These are phyloP conservation scores for Beauveria medogensis DNA, from an alignment of 2,329 filamentous ascomycete genomes.

Conservation along the genomic window DNA sequence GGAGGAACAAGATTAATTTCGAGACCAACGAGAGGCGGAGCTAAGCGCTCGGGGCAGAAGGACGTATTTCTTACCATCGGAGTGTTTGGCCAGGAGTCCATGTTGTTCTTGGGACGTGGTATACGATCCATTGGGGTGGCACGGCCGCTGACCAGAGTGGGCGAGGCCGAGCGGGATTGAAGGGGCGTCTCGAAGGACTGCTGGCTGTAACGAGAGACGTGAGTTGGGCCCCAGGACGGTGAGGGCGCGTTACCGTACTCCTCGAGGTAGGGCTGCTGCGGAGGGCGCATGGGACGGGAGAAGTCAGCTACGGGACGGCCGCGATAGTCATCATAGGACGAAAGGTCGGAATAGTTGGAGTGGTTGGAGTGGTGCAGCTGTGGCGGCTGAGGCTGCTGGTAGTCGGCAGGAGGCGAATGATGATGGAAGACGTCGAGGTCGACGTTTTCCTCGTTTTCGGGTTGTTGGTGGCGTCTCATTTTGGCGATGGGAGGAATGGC, in stretches of 20 bases:
- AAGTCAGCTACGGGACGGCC: constrained; percentile 21
- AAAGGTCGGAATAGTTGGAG: constrained; percentile 19
- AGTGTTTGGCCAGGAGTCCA: constrained; percentile 18
- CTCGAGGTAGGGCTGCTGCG: constrained; percentile 16
- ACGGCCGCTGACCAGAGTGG: constrained; percentile 22
- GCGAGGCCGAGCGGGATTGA: constrained; percentile 20
- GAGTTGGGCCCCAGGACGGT: constrained; percentile 11
- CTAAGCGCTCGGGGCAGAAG: not conserved
- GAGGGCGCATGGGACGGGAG: constrained; percentile 14
- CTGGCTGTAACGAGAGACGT: constrained; percentile 14
- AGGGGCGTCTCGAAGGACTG: constrained; percentile 15
- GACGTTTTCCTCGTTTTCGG: constrained; percentile 10
- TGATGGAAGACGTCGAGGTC: constrained; percentile 13
- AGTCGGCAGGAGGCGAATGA: constrained; percentile 7
- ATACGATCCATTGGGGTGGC: constrained; percentile 18
- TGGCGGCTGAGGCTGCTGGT: constrained; percentile 12
- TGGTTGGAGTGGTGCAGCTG: constrained; percentile 20
- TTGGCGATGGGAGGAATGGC: constrained; percentile 4
- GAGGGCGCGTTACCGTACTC: constrained; percentile 17
- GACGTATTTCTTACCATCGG: constrained; percentile 18
- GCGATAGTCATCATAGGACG: constrained; percentile 21
- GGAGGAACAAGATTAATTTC: constrained; percentile 1
- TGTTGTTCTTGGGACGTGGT: constrained; percentile 15
- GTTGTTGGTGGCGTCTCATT: constrained; percentile 12
- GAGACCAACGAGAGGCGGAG: not conserved